A percentile compares a stretch with the other conserved stretches of the same genome.
Conservation (phyloP, 2,329 filamentous ascomycete genomes). For the Alternaria conjuncta region DNA sequence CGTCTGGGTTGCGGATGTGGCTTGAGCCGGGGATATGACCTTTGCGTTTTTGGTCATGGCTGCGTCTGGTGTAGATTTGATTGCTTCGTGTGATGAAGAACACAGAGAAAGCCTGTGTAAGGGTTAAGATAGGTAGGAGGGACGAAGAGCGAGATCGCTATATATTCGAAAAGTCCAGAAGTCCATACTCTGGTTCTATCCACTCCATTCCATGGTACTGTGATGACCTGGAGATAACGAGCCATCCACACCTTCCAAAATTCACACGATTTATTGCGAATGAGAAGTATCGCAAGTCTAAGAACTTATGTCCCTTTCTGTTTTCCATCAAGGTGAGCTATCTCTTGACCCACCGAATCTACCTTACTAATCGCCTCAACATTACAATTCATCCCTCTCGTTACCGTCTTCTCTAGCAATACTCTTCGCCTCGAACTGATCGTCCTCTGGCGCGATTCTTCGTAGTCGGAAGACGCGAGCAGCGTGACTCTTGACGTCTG, state of each 20-base stretch:
- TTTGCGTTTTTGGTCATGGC: neutral
- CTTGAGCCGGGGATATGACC: neutral
- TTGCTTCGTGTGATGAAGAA: neutral
- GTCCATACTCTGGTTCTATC: neutral
- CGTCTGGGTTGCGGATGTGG: neutral
- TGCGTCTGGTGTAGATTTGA: neutral
- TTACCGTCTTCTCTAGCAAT: conserved; percentile 18
- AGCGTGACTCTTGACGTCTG: conserved; percentile 27
- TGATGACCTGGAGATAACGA: neutral
- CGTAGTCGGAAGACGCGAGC: conserved; percentile 27
- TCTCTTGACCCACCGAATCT: neutral
- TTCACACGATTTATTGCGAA: neutral
- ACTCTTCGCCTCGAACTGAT: conserved; percentile 30
- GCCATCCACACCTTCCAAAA: neutral
- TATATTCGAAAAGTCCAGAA: neutral
- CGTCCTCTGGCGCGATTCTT: conserved; percentile 26
- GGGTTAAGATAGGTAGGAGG: neutral
- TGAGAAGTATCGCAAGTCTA: neutral
- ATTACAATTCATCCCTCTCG: conserved; percentile 25
- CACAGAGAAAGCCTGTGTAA: neutral
- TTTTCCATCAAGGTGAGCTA: neutral
- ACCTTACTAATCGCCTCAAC: neutral
- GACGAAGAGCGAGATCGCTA: neutral
- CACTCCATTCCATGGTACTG: neutral
- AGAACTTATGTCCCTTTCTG: neutral